Percentiles rank a stretch among this genome's conserved stretches.
Conservation (phyloP, 108 stramenopile species). For the Pelagomonas calceolata region DNA sequence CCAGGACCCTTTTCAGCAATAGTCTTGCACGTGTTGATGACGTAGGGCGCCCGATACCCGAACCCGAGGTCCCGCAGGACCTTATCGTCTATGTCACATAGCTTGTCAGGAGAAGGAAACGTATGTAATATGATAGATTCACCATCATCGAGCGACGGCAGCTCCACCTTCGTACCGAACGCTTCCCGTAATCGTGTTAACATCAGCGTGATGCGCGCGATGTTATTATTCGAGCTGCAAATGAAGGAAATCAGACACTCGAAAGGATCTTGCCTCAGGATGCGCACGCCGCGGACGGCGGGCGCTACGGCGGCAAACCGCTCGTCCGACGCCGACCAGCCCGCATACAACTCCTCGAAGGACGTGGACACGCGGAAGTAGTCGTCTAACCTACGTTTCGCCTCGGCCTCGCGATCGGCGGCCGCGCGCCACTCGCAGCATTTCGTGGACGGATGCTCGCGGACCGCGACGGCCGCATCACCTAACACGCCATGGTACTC, state of each 20-base stretch:
- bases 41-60: constrained; percentile 87
- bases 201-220: constrained; percentile 86
- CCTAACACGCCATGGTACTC: not conserved
- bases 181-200: constrained; percentile 54
- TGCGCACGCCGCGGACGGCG: constrained; percentile 69
- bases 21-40: constrained; percentile 58
- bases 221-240: constrained; percentile 97
- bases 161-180: constrained; percentile 41
- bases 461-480: not conserved
- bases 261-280: constrained; percentile 81
- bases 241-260: constrained; percentile 95
- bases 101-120: constrained; percentile 63
- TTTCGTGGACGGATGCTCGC: not conserved
- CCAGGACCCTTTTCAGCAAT: constrained; percentile 43
- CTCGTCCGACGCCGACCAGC: constrained; percentile 53
- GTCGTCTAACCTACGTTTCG: constrained; percentile 29
- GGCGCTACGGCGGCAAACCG: constrained; percentile 52
- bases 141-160: not conserved
- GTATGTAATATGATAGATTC: constrained; percentile 36
- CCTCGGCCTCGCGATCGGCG: not conserved
- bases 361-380: constrained; percentile 63
- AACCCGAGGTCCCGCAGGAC: constrained; percentile 69
- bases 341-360: constrained; percentile 49
- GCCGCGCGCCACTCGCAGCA: not conserved
- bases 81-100: constrained; percentile 47